Conservation (phyloP, 257 asterid genomes). For the Plantago elongata region DNA sequence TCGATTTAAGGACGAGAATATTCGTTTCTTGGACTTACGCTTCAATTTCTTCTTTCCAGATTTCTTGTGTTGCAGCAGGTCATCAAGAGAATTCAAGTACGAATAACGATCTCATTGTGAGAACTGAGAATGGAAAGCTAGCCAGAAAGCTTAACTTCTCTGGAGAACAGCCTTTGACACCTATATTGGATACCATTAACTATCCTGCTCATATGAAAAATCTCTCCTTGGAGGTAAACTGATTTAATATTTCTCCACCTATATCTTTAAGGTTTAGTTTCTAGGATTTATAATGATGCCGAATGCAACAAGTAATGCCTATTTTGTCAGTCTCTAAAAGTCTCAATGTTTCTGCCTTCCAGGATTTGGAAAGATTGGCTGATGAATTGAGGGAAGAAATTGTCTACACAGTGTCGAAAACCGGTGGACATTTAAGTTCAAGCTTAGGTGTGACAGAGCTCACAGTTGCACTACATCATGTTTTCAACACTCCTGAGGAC, state of each 20-base stretch:
- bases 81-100: constrained; percentile 28
- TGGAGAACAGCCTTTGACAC: constrained; percentile 54
- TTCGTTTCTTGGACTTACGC: background rate
- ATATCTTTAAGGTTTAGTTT: no score
- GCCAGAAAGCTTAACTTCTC: constrained; percentile 34
- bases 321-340: background rate
- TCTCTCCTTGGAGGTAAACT: constrained; percentile 46
- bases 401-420: constrained; percentile 53
- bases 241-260: background rate
- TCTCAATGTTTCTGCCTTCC: background rate
- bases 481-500: constrained; percentile 57
- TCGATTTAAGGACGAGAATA: background rate
- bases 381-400: constrained; percentile 64
- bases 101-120: constrained; percentile 7
- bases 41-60: constrained; percentile 20
- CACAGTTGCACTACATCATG: constrained; percentile 73
- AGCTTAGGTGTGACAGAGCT: constrained; percentile 64
- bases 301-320: background rate
- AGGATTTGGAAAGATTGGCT: constrained; percentile 46
- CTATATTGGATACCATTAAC: constrained; percentile 58
- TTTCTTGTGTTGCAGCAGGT: constrained; percentile 20
- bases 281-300: no score
- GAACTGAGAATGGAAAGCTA: constrained; percentile 8
- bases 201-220: constrained; percentile 67
- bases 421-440: constrained; percentile 67